Percentiles rank a stretch among this genome's conserved stretches.
phyloP scores from a whole-genome alignment of 345 rosid genomes.

The Abelmoschus esculentus region DNA sequence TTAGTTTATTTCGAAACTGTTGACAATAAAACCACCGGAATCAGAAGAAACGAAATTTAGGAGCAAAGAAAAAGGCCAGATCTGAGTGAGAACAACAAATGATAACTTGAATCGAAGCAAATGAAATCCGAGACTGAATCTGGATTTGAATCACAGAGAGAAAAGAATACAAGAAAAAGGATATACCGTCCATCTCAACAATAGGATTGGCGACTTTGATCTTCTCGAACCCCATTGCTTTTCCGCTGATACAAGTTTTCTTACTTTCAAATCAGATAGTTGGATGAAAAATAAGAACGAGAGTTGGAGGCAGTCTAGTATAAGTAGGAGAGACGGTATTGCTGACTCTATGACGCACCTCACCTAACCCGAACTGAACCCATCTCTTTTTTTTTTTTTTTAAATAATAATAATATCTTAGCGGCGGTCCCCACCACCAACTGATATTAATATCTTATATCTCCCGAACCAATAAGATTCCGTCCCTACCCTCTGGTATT shows the following conservation, averaged over 20 bases:
- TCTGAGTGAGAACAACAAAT: not conserved
- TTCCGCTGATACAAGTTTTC: too few relatives aligned
- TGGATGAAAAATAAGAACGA: not conserved
- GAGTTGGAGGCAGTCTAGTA: not conserved
- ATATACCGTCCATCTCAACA: conserved; percentile 74
- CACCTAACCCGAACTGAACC: not conserved
- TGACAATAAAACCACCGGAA: not conserved
- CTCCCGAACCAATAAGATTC: too few relatives aligned
- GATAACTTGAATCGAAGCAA: not conserved
- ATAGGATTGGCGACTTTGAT: conserved; percentile 73
- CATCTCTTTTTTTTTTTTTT: not conserved
- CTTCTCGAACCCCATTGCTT: conserved; percentile 51
- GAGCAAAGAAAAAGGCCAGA: not conserved
- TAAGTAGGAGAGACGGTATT: not conserved
- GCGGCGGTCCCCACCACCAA: not conserved
- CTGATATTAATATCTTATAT: too few relatives aligned
- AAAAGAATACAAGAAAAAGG: not conserved
- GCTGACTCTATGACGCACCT: not conserved
- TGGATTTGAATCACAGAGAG: not conserved
- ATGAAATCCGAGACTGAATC: not conserved
- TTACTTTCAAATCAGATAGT: not conserved
- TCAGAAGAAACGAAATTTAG: not conserved
- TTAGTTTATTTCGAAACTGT: not conserved
- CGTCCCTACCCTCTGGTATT: too few relatives aligned
- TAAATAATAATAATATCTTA: not conserved